Evolutionary conservation across 2,329 filamentous ascomycete species (phyloP).

Genomic region (Cryphonectria parasitica): DNA sequence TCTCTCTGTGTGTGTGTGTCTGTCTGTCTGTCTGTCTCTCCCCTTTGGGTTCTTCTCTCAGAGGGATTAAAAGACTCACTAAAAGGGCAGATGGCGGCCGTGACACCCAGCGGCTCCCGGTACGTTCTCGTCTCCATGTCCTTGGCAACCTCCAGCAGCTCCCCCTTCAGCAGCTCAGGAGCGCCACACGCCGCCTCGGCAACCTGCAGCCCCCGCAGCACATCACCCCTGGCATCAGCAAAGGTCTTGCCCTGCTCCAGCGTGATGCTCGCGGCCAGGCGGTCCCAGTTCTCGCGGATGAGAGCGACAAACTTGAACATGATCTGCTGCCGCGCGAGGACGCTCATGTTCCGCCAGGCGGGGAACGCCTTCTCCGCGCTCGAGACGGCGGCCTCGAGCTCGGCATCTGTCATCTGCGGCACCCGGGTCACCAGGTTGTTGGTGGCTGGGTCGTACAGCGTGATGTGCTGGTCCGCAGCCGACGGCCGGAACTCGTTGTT

Average conservation of each 20-base stretch:
- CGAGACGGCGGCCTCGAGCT: constrained; percentile 75
- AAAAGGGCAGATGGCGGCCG: constrained; percentile 85
- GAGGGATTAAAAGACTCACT: constrained; percentile 54
- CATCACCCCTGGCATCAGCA: constrained; percentile 80
- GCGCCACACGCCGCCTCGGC: constrained; percentile 82
- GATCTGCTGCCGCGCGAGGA: constrained; percentile 77
- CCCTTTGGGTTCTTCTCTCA: constrained; percentile 12
- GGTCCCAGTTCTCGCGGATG: constrained; percentile 84
- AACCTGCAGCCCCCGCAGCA: constrained; percentile 80
- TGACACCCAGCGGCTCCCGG: constrained; percentile 78
- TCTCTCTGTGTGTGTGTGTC: too few species aligned
- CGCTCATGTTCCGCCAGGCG: constrained; percentile 71
- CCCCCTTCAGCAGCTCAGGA: constrained; percentile 80
- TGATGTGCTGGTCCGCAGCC: constrained; percentile 72
- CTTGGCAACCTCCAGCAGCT: constrained; percentile 83
- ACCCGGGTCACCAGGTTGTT: constrained; percentile 85
- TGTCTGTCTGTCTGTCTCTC: too few species aligned
- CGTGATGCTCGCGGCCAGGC: constrained; percentile 81
- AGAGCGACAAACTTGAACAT: constrained; percentile 85
- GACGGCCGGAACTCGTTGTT: constrained; percentile 79
- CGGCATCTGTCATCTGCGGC: constrained; percentile 77
- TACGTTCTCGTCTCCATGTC: constrained; percentile 90
- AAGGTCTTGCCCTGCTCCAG: constrained; percentile 90
- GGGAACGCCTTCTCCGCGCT: constrained; percentile 78
- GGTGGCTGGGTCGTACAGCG: constrained; percentile 80